Conservation (phyloP, 768 basidiomycete genomes). For the Amanita pallidorosea region DNA sequence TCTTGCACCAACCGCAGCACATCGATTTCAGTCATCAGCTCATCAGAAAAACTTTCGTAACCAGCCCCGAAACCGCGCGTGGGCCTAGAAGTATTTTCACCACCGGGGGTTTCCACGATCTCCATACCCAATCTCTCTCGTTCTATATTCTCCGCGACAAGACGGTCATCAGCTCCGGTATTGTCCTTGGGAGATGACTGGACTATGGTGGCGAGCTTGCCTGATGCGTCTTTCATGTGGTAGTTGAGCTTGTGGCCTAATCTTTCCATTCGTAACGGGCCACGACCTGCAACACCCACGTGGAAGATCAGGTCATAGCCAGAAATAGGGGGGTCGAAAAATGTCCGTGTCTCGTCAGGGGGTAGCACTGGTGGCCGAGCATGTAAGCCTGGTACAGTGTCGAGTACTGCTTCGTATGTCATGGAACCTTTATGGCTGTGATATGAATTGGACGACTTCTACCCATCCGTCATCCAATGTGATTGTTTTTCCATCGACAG, state of each 20-base stretch:
- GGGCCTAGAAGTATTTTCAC: constrained; percentile 25
- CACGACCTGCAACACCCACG: constrained; percentile 56
- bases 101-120: constrained; percentile 18
- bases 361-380: constrained; percentile 45
- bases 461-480: constrained; percentile 7
- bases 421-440: constrained; percentile 46
- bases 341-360: constrained; percentile 18
- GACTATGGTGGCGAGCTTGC: constrained; percentile 42
- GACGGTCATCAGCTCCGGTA: constrained; percentile 22
- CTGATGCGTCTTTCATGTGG: constrained; percentile 54
- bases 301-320: constrained; percentile 68
- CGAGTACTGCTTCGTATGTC: constrained; percentile 44
- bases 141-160: constrained; percentile 16
- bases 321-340: constrained; percentile 28
- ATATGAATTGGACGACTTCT: constrained; percentile 41
- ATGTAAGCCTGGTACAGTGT: constrained; percentile 47
- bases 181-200: constrained; percentile 30
- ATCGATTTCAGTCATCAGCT: constrained; percentile 50
- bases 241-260: constrained; percentile 61
- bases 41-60: constrained; percentile 47
- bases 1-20: constrained; percentile 46
- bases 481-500: constrained; percentile 13
- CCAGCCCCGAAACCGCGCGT: constrained; percentile 33
- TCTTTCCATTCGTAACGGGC: constrained; percentile 52
- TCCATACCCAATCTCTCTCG: constrained; percentile 23